These are phyloP conservation scores for Rhodotorula sp. DNA, from an alignment of 1,284 basidiomycete genomes.

Conservation along the genomic window DNA sequence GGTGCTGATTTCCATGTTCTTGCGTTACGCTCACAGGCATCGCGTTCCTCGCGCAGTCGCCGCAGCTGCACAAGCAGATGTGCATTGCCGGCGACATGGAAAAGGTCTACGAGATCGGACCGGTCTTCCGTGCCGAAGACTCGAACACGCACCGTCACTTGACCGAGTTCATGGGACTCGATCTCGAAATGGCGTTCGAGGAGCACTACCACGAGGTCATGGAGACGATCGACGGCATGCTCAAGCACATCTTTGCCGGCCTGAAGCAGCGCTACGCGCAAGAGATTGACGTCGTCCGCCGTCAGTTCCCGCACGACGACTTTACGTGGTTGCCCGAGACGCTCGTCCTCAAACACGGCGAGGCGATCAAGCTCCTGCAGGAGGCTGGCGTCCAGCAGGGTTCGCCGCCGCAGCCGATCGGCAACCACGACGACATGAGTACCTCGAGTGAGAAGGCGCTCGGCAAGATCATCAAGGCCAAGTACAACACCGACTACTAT, in stretches of 20 bases:
- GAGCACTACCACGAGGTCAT: conserved; percentile 97
- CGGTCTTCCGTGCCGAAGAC: conserved; percentile 97
- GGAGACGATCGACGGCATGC: conserved; percentile 78
- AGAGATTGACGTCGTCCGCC: conserved; percentile 76
- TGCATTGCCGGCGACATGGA: conserved; percentile 98
- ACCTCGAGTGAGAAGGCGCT: conserved; percentile 91
- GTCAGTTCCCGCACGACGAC: conserved; percentile 79
- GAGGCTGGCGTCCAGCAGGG: conserved; percentile 48
- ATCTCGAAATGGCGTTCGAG: conserved; percentile 98
- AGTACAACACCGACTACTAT: conserved; percentile 95
- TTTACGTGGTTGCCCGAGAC: conserved; percentile 52
- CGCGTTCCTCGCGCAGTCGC: conserved; percentile 94
- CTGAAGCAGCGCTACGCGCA: conserved; percentile 73
- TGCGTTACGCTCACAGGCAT: conserved; percentile 58
- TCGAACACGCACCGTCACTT: conserved; percentile 97
- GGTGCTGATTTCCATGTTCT: background rate
- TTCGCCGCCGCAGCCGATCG: conserved; percentile 41
- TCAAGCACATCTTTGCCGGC: conserved; percentile 78
- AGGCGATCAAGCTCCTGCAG: conserved; percentile 72
- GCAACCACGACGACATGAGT: conserved; percentile 75
- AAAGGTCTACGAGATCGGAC: conserved; percentile 93
- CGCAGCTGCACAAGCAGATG: conserved; percentile 99
- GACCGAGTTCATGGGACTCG: conserved; percentile 97
- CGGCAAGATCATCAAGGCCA: conserved; percentile 81
- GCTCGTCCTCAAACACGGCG: conserved; percentile 68